These are phyloP conservation scores for Streptanthus diversifolius DNA, from an alignment of 345 rosid species.

Conservation along the genomic window DNA sequence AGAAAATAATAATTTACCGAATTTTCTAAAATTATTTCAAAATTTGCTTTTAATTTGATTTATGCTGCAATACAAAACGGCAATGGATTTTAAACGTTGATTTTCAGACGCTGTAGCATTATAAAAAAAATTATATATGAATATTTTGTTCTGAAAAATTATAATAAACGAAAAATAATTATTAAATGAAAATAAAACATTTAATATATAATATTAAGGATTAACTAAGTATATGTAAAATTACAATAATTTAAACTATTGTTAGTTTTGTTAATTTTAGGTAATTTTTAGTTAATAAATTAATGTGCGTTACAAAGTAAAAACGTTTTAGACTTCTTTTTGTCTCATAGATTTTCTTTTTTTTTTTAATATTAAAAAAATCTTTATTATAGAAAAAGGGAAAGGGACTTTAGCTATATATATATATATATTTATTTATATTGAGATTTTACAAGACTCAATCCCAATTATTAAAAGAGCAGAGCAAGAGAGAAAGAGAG, in stretches of 20 bases:
- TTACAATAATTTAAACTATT: too few relatives aligned
- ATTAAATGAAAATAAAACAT: too few relatives aligned
- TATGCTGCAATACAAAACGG: background rate
- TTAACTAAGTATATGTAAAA: too few relatives aligned
- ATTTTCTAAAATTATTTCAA: background rate
- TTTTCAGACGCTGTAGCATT: background rate
- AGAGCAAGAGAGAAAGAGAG: constrained; percentile 21
- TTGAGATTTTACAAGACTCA: constrained; percentile 1
- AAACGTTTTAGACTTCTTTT: too few relatives aligned
- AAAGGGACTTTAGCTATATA: constrained; percentile 15
- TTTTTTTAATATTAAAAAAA: too few relatives aligned
- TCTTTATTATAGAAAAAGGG: background rate
- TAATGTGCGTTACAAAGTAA: background rate
- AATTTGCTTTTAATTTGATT: background rate
- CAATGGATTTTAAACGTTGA: background rate
- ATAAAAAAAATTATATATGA: background rate
- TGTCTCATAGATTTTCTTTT: too few relatives aligned
- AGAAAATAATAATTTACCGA: background rate
- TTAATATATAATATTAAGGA: too few relatives aligned
- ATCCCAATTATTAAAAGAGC: constrained; percentile 28
- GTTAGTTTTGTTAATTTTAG: too few relatives aligned
- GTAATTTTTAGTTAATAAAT: too few relatives aligned
- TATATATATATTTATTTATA: too few relatives aligned
- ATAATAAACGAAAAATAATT: background rate
- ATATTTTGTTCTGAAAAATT: background rate